phyloP scores from a whole-genome alignment of 163 green algal species.

The Chlamydomonas reinhardtii region DNA sequence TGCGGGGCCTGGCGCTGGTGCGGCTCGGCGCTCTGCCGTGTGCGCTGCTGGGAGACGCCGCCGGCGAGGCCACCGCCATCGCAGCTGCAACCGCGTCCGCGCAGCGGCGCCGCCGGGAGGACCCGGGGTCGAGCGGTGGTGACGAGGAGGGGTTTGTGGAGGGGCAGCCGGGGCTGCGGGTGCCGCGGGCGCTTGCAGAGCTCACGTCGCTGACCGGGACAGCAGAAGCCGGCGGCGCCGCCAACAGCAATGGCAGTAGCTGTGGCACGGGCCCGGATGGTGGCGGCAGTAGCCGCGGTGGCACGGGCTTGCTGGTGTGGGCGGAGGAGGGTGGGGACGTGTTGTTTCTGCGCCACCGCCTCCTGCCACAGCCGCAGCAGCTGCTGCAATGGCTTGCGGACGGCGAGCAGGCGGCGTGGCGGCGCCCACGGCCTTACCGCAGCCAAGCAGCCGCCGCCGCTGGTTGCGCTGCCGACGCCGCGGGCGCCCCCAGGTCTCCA shows the following conservation, averaged over 20 bases:
- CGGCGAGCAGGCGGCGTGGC: not conserved
- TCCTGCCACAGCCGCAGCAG: not conserved
- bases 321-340: constrained; percentile 40
- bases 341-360: not conserved
- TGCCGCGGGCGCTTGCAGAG: not conserved
- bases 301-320: constrained; percentile 31
- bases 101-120: no score
- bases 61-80: no score
- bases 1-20: no score
- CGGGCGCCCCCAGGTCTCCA: not conserved
- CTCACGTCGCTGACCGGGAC: not conserved
- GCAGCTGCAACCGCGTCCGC: no score
- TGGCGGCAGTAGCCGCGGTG: not conserved
- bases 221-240: no score
- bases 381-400: not conserved
- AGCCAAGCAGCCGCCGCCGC: not conserved
- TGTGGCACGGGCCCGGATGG: not conserved
- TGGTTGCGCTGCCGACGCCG: not conserved
- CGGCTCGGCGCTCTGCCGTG: no score
- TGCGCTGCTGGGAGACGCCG: no score
- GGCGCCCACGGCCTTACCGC: not conserved
- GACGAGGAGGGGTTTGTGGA: not conserved
- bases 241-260: not conserved
- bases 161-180: no score
- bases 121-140: not conserved